phyloP scores from a whole-genome alignment of 257 asterid genomes.

The Scutellaria galericulata region DNA sequence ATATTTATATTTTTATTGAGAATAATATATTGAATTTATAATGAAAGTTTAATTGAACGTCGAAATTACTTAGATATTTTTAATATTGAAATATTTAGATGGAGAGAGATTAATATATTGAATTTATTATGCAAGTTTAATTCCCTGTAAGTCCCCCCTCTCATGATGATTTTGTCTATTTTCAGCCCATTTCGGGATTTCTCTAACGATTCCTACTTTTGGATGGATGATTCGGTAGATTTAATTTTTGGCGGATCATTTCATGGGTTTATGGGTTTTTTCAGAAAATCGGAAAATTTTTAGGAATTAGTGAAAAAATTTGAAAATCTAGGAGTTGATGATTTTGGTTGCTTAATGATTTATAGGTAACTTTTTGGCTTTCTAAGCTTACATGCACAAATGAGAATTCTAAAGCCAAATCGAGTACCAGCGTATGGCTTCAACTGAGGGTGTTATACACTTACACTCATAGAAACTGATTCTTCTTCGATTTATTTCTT shows the following conservation, averaged over 20 bases:
- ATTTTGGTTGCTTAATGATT: neutral
- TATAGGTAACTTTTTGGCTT: constrained; percentile 90
- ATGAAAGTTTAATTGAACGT: too few species aligned
- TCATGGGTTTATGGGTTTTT: constrained; percentile 16
- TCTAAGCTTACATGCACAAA: constrained; percentile 94
- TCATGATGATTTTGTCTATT: neutral
- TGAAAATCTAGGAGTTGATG: neutral
- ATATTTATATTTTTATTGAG: too few species aligned
- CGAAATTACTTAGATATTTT: too few species aligned
- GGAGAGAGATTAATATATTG: too few species aligned
- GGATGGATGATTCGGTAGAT: neutral
- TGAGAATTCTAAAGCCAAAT: constrained; percentile 82
- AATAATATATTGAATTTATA: too few species aligned
- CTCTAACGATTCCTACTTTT: neutral
- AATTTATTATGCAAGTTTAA: constrained; percentile 3
- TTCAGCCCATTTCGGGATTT: constrained; percentile 7
- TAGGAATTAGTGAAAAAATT: neutral
- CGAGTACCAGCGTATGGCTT: constrained; percentile 98
- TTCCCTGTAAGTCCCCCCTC: constrained; percentile 57
- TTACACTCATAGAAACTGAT: constrained; percentile 76
- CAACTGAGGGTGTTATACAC: constrained; percentile 53
- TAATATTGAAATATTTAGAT: too few species aligned
- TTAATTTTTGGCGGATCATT: constrained; percentile 14
- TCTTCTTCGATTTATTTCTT: constrained; percentile 64
- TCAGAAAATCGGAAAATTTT: neutral